phyloP scores from a whole-genome alignment of 257 asterid genomes.

The Solanum ahanhuiri region DNA sequence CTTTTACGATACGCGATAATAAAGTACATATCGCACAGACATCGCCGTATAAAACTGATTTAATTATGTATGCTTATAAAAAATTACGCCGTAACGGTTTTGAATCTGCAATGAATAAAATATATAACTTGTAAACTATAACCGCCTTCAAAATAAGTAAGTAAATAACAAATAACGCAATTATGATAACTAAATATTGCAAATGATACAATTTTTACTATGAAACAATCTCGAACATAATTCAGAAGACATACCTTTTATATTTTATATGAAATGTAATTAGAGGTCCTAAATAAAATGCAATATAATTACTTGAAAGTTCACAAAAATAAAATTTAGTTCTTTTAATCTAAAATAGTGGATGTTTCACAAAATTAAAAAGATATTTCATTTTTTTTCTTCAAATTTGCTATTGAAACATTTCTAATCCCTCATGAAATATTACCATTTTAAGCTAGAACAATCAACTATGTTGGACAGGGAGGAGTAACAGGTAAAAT shows the following conservation, averaged over 20 bases:
- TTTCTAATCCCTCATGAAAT: not conserved
- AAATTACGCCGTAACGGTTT: rapidly evolving
- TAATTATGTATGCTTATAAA: no score
- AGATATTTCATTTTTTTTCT: no score
- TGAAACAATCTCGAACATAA: no score
- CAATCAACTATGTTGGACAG: not conserved
- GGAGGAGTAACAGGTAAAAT: not conserved
- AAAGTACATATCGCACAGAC: no score
- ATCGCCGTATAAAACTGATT: not conserved
- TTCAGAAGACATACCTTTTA: no score
- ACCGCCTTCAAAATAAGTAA: no score
- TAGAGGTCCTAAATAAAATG: not conserved
- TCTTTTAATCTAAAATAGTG: not conserved
- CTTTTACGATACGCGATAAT: not conserved
- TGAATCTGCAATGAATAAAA: no score
- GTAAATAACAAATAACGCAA: no score
- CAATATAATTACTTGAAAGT: not conserved
- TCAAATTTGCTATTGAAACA: not conserved
- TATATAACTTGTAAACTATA: no score
- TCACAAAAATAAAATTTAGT: not conserved
- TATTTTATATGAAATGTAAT: no score
- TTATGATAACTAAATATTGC: not conserved
- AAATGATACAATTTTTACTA: no score
- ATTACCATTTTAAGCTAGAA: not conserved
- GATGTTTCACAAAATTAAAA: not conserved